These are phyloP conservation scores for Pterulicium gracile DNA, from an alignment of 1,284 basidiomycete species.

Conservation along the genomic window DNA sequence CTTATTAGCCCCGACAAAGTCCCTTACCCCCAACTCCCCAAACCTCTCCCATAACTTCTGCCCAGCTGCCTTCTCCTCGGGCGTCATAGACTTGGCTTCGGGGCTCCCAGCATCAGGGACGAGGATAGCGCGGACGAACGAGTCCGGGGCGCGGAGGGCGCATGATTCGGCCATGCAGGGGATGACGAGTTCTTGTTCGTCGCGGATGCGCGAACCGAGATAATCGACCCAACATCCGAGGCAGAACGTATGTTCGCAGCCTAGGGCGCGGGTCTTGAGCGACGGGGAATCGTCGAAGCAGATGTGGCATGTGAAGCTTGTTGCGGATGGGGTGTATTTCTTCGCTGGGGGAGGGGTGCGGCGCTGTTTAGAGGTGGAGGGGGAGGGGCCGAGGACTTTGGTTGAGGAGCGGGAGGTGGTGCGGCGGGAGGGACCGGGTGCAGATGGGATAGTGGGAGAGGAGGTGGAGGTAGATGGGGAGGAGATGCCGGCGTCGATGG, in stretches of 20 bases:
- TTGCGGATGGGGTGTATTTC: slow-evolving; percentile 15
- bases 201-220: slow-evolving; percentile 75
- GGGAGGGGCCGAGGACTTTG: slow-evolving; percentile 18
- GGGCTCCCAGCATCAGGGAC: slow-evolving; percentile 15
- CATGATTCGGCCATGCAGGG: slow-evolving; percentile 94
- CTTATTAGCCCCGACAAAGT: slow-evolving; percentile 82
- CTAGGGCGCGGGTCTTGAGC: slow-evolving; percentile 50
- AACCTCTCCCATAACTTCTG: slow-evolving; percentile 52
- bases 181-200: slow-evolving; percentile 83
- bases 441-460: slow-evolving; percentile 14
- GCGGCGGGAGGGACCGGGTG: slow-evolving; percentile 25
- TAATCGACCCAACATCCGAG: slow-evolving; percentile 84
- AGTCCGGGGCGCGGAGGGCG: slow-evolving; percentile 61
- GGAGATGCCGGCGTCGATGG: slow-evolving; percentile 57
- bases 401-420: slow-evolving; percentile 22
- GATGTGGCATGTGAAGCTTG: slow-evolving; percentile 76
- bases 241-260: slow-evolving; percentile 81
- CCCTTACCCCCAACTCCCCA: slow-evolving; percentile 78
- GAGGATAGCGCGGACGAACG: slow-evolving; percentile 39
- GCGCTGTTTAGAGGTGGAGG: slow-evolving; percentile 15
- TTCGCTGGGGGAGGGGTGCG: slow-evolving; percentile 17
- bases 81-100: slow-evolving; percentile 8
- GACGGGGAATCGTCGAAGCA: slow-evolving; percentile 75
- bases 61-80: slow-evolving; percentile 16
- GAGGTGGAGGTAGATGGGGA: slow-evolving; percentile 22